A percentile compares a stretch with the other conserved stretches of the same genome.
Conservation (phyloP, 352 stramenopile species). For the Globisporangium lucens region DNA sequence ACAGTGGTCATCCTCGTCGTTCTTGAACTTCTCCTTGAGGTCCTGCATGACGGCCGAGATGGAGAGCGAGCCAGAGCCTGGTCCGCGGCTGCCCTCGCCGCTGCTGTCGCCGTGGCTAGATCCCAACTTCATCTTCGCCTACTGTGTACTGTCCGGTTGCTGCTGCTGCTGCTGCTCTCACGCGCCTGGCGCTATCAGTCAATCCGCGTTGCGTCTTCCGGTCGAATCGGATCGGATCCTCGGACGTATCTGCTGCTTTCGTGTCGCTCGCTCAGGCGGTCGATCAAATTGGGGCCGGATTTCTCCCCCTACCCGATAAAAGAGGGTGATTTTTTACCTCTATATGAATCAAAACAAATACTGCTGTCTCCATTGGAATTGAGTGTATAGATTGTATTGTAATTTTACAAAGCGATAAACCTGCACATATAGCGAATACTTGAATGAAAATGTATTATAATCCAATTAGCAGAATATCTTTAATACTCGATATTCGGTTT, state of each 20-base stretch:
- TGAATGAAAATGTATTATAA: background rate
- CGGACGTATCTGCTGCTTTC: constrained; percentile 5
- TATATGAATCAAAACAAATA: background rate
- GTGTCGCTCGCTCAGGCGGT: constrained; percentile 8
- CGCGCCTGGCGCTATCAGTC: background rate
- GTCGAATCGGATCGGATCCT: constrained; percentile 1
- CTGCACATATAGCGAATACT: background rate
- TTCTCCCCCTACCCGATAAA: constrained; percentile 7
- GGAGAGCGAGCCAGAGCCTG: constrained; percentile 29
- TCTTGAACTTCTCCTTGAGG: constrained; percentile 99
- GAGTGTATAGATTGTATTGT: background rate
- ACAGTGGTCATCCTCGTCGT: constrained; percentile 94
- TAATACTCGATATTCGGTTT: background rate
- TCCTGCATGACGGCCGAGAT: constrained; percentile 92
- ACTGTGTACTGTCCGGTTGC: background rate
- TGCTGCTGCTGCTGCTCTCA: background rate
- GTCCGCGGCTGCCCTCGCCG: constrained; percentile 31
- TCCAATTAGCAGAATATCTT: background rate
- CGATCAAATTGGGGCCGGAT: background rate
- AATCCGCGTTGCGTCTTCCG: background rate
- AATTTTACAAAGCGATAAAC: background rate
- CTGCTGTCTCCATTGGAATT: background rate
- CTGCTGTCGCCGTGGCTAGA: constrained; percentile 46
- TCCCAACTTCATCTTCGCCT: constrained; percentile 50
- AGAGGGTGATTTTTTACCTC: background rate